Base-by-base conservation (phyloP, 345 rosid species). In the Acer negundo region DNA sequence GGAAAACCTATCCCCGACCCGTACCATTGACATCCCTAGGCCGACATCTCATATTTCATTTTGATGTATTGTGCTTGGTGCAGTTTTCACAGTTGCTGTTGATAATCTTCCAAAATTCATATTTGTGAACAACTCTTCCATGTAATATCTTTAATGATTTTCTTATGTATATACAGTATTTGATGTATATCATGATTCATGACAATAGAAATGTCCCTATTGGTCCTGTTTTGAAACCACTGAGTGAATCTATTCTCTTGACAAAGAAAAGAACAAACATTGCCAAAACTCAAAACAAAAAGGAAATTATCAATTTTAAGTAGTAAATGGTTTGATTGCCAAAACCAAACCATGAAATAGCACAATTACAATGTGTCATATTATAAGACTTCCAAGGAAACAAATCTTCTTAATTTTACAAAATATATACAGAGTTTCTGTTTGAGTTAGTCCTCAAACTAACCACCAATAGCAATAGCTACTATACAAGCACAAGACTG, bases 21-120 rank as follows among this genome's bases (percentile, higher is more conserved):
- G 5, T 31, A 31, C 35, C 5, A 31, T 31, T 31, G 35, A 31
- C 35, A 31, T 31, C 35, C 35, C 4, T 31, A 31, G 3, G 35
- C 5, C 0, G 4, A 31, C 38, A 1, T 35, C 38, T 5, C 38
- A 35, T 35, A 35, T 7, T 40, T 93, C 74, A 6, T 90, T 61
- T 66, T 93, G 55, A 88, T 93, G 80, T 93, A 6, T 91, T 75
- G 56, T 85, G 35, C 88, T 94, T 38, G 97, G 93, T 71, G 92
- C 88, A 12, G 47, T 86, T 72, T 89, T 93, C 69, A 89, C 92
- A 38, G 0, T 91, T 72, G 94, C 90, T 59, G 95, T 95, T 22
- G 95, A 95, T 78, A 89, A 86, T 80, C 97, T 94, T 83, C 97
- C 96, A 26, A 77, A 35, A 69, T 67, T 91, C 26, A 79, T 92